A percentile compares a stretch with the other conserved stretches of the same genome.
These are phyloP conservation scores for Aspergillus nomiae DNA, from an alignment of 2,329 filamentous ascomycete genomes.

Conservation along the genomic window DNA sequence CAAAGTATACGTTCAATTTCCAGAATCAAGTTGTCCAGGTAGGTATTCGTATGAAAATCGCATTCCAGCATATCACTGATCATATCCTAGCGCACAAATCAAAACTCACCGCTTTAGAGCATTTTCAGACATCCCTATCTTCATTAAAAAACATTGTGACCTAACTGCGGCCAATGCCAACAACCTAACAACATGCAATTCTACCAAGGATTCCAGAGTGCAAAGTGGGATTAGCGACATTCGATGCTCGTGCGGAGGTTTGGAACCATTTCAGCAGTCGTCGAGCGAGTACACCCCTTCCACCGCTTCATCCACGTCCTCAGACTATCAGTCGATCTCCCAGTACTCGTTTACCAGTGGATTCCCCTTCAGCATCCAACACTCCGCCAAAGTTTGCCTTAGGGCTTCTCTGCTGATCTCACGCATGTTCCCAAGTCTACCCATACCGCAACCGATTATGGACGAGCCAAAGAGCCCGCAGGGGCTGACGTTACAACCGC, in stretches of 20 bases:
- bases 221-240: constrained; percentile 29
- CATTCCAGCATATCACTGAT: constrained; percentile 9
- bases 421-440: constrained; percentile 43
- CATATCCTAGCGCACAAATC: constrained; percentile 42
- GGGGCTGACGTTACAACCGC: constrained; percentile 19
- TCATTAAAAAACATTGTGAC: constrained; percentile 49
- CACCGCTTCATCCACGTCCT: constrained; percentile 34
- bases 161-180: constrained; percentile 35
- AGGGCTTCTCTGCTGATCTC: constrained; percentile 44
- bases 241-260: constrained; percentile 35
- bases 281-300: constrained; percentile 37
- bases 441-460: constrained; percentile 36
- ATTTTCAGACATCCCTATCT: constrained; percentile 49
- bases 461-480: constrained; percentile 17
- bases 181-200: constrained; percentile 9
- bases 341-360: constrained; percentile 35
- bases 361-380: constrained; percentile 45
- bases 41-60: neutral
- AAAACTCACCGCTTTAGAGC: constrained; percentile 50
- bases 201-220: constrained; percentile 12
- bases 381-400: constrained; percentile 46
- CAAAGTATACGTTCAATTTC: constrained; percentile 44
- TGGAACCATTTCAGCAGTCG: constrained; percentile 32
- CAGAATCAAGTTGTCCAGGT: constrained; percentile 49
- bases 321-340: constrained; percentile 31